Base-by-base conservation (phyloP, 2,329 filamentous ascomycete genomes). In the Alternaria rosae region DNA sequence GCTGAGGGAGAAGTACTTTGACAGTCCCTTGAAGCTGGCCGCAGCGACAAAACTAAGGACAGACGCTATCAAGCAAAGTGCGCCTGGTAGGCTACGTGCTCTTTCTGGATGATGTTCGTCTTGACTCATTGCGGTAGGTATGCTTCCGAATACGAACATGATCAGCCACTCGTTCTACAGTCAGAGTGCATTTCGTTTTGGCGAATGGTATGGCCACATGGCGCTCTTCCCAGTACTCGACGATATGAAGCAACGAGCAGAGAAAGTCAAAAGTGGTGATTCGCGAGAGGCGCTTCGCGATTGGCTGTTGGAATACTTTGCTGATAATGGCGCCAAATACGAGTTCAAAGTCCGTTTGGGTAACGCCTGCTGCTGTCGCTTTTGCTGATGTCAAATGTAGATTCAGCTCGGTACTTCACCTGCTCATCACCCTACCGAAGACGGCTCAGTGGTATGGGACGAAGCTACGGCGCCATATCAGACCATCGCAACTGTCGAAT, bases 141-240 rank as follows among this genome's bases (percentile, higher is more conserved):
- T 57, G 57, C 45, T 70, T 6, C 65, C 61, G 3, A 81, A 77
- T 7, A 79, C 72, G 13, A 79, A 81, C 35, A 75, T 78, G 3
- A 81, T 81, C 45, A 67, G 65, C 74, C 78, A 55, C 54, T 69
- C 53, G 6, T 72, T 77, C 57, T 75, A 70, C 51, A 71, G 65
- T 13, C 76, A 78, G 53, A 77, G 74, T 8, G 73, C 70, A 6
- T 77, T 76, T 35, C 57, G 71, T 8, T 78, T 69, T 53, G 74
- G 74, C 4, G 55, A 74, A 8, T 71, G 70, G 38, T 72, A 77
- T 53, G 73, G 70, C 1, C 74, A 77, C 45, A 68, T 75, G 48
- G 73, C 61, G 1, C 54, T 78, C 2, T 74, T 76, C 25, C 73
- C 75, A 6, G 59, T 69, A 3, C 59, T 66, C 7, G 64, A 69